Evolutionary conservation across 2,329 filamentous ascomycete species (phyloP), one percentile per base, ranked within the genome.

Genomic region (Colletotrichum kahawae): DNA sequence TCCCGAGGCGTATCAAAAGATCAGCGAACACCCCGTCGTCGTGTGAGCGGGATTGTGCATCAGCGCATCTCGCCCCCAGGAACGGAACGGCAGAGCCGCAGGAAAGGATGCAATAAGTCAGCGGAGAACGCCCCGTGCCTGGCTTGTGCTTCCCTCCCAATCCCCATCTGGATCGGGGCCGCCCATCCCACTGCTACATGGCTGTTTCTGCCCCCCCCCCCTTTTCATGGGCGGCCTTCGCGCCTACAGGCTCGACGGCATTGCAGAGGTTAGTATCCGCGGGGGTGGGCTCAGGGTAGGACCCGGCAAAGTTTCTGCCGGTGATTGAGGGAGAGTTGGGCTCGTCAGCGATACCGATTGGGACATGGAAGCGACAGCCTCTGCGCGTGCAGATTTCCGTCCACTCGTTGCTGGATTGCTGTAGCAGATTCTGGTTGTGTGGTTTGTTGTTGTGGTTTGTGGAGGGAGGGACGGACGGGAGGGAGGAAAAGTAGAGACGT

Each of bases 81-180:
- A 56, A 48, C 24, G 56, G 54, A 60, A 36, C 71, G 34, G 67
- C 71, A 74, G 67, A 74, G 67, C 71, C 71, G 33, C 62, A 74
- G 12, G 24, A 34, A 48, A 31, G 31, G 43, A 24, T 18, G 24
- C 57, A 57, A 43, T 34, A 27, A 31, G n/a, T 29, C 8, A 65
- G 64, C 31, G 38, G 24, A 24, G 14, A 74, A 38, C 36, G 36
- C 4, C 13, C 16, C 60, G 54, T 29, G 27, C 16, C 29, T 71
- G 70, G 70, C 70, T 71, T 21, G 70, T 71, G 48, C 38, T 14
- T 18, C n/a, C 24, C 43, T 56, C 24, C 51, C 51, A 24, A 56
- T 24, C 27, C 38, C 9, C 18, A 12, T 12, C 38, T 48, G 38
- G 0, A 12, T 12, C 38, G 38, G 9, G 18, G 8, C 38, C 18